Base-by-base conservation (phyloP, 75 land plant genomes). In the Selaginella tamariscina region DNA sequence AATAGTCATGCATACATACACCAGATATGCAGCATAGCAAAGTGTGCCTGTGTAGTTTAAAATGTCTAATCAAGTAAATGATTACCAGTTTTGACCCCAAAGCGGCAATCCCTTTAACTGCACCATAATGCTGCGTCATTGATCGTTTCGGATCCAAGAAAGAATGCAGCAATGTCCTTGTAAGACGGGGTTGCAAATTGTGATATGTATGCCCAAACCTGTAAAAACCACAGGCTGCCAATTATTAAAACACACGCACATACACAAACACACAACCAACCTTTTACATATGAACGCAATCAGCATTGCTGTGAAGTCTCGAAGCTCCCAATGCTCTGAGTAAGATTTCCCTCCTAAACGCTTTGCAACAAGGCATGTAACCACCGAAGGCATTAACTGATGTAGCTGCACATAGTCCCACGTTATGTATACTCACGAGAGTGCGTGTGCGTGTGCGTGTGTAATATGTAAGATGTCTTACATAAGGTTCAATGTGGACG, bases 401-500 rank as follows among this genome's bases (percentile, higher is more conserved):
- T 94, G 98, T 56, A 94, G 74, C 98, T 94, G 85, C 70, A 60
- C n/a, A n/a, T n/a, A n/a, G n/a, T n/a, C n/a, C n/a, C n/a, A n/a
- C n/a, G n/a, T n/a, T n/a, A n/a, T n/a, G n/a, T n/a, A n/a, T n/a
- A n/a, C n/a, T n/a, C n/a, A n/a, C n/a, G n/a, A n/a, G n/a, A n/a
- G n/a, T n/a, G n/a, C n/a, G n/a, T n/a, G n/a, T n/a, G n/a, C n/a
- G n/a, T n/a, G n/a, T n/a, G n/a, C n/a, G n/a, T n/a, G n/a, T n/a
- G n/a, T n/a, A n/a, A n/a, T n/a, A n/a, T n/a, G n/a, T n/a, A n/a
- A n/a, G n/a, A n/a, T n/a, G n/a, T 65, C 96, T 85, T 80, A 91
- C 97, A 79, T 92, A 88, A 73, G 87, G 95, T 72, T 92, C 97
- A 59, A 89, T 73, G 54, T 92, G 85, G 57, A 92, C 80, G 70